Evolutionary conservation across 441 rosid species (phyloP).

Genomic region (Corymbia calophylla): DNA sequence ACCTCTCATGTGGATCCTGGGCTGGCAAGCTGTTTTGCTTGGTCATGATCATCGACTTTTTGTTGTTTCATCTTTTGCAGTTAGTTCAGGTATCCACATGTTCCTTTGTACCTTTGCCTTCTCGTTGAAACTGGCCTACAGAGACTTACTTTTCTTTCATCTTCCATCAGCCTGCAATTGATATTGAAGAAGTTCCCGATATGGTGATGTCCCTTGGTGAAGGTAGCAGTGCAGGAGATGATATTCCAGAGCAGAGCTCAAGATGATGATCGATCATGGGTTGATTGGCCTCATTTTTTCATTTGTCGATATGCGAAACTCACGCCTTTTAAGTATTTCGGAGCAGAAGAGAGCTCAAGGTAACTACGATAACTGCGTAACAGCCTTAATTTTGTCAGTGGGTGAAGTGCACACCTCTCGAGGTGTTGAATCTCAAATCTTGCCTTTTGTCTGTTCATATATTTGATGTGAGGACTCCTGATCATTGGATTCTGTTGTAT

Average conservation of each 20-base stretch:
- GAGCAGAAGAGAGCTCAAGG: neutral
- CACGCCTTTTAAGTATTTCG: neutral
- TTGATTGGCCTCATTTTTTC: neutral
- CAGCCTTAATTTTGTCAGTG: neutral
- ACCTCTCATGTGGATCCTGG: conserved; percentile 91
- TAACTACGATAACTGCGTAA: neutral
- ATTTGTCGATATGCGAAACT: neutral
- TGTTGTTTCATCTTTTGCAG: conserved; percentile 65
- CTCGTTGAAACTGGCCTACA: neutral
- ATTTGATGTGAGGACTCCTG: neutral
- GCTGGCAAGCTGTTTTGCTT: conserved; percentile 90
- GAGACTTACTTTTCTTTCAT: neutral
- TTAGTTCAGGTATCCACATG: conserved; percentile 47
- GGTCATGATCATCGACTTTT: conserved; percentile 88
- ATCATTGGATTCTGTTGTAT: neutral
- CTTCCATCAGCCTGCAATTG: conserved; percentile 52
- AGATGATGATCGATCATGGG: neutral
- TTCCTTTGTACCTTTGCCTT: neutral
- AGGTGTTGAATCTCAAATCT: neutral
- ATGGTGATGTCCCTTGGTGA: conserved; percentile 2
- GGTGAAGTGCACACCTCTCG: neutral
- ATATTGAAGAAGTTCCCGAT: conserved; percentile 73
- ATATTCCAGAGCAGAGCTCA: neutral
- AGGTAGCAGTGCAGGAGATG: conserved; percentile 5
- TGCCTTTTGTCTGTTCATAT: neutral